Evolutionary conservation across 2,329 filamentous ascomycete species (phyloP).

Genomic region (Aaosphaeria pasadenensis): DNA sequence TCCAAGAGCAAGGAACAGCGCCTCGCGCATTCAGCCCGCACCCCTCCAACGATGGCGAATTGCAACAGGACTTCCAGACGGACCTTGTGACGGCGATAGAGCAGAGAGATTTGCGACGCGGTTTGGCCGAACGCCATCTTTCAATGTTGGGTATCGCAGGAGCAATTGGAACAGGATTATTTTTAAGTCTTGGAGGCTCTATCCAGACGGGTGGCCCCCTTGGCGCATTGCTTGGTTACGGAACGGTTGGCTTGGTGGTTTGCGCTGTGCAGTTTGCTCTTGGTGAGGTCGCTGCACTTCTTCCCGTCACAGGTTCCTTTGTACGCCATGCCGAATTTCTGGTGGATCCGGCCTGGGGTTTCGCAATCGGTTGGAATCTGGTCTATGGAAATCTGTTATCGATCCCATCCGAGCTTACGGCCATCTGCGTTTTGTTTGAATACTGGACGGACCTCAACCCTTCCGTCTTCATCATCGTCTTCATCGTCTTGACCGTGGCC

Average conservation of each 20-base stretch:
- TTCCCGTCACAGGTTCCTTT: slow-evolving; percentile 52
- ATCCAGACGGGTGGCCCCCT: slow-evolving; percentile 53
- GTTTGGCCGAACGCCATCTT: slow-evolving; percentile 49
- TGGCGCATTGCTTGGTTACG: slow-evolving; percentile 52
- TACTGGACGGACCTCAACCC: slow-evolving; percentile 31
- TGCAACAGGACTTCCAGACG: too few relatives aligned
- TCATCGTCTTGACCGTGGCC: slow-evolving; percentile 29
- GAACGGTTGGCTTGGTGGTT: slow-evolving; percentile 50
- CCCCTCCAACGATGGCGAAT: too few relatives aligned
- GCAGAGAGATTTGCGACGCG: slow-evolving; percentile 17
- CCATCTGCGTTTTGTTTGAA: slow-evolving; percentile 22
- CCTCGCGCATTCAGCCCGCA: too few relatives aligned
- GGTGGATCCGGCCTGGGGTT: slow-evolving; percentile 48
- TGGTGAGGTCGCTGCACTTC: slow-evolving; percentile 50
- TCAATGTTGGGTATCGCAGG: slow-evolving; percentile 58
- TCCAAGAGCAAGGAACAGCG: too few relatives aligned
- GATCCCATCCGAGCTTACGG: slow-evolving; percentile 29
- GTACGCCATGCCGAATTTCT: slow-evolving; percentile 51
- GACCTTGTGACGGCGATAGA: slow-evolving; percentile 25
- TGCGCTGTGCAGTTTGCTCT: slow-evolving; percentile 51
- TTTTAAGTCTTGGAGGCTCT: slow-evolving; percentile 53
- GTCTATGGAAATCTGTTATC: slow-evolving; percentile 55
- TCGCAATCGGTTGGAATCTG: slow-evolving; percentile 51
- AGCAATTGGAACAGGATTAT: slow-evolving; percentile 54
- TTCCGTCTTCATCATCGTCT: slow-evolving; percentile 30